Conservation (phyloP, 805 yeast genomes). For the Barnettozyma wickerhamii region DNA sequence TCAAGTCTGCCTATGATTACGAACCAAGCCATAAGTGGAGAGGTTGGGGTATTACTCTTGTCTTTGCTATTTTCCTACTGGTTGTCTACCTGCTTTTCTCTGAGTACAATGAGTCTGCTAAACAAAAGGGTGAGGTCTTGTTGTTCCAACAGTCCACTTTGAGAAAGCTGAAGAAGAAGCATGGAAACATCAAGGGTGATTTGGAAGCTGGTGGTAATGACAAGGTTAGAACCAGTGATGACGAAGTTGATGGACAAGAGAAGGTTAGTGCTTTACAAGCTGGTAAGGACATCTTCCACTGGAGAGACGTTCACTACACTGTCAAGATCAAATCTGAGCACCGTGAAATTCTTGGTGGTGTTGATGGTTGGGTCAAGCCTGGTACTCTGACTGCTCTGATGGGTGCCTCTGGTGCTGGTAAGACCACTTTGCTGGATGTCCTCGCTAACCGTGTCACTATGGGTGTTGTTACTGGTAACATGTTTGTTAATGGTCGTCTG, state of each 20-base stretch:
- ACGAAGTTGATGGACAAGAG: slow-evolving; percentile 14
- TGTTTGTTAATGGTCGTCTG: slow-evolving; percentile 56
- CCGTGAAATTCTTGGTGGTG: slow-evolving; percentile 56
- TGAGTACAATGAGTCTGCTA: slow-evolving; percentile 57
- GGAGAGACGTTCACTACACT: slow-evolving; percentile 73
- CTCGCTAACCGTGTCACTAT: slow-evolving; percentile 65
- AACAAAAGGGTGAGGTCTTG: slow-evolving; percentile 68
- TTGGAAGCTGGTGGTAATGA: slow-evolving; percentile 24
- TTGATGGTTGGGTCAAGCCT: slow-evolving; percentile 82
- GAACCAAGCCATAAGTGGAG: slow-evolving; percentile 52
- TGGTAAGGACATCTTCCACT: slow-evolving; percentile 58
- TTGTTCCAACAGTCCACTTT: slow-evolving; percentile 51
- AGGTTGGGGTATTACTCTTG: slow-evolving; percentile 58
- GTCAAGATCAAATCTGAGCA: slow-evolving; percentile 58
- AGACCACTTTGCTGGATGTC: slow-evolving; percentile 68
- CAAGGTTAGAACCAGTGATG: slow-evolving; percentile 20
- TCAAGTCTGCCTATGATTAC: slow-evolving; percentile 43
- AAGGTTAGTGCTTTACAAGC: slow-evolving; percentile 28
- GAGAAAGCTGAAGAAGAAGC: slow-evolving; percentile 40
- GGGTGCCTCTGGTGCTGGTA: slow-evolving; percentile 84
- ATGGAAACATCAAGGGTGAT: slow-evolving; percentile 24
- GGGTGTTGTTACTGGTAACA: slow-evolving; percentile 69
- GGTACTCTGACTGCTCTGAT: slow-evolving; percentile 76
- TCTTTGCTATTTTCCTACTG: slow-evolving; percentile 51
- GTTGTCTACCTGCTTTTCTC: slow-evolving; percentile 46